These are phyloP conservation scores for Fraxinus anomala DNA, from an alignment of 257 asterid species.

Conservation along the genomic window DNA sequence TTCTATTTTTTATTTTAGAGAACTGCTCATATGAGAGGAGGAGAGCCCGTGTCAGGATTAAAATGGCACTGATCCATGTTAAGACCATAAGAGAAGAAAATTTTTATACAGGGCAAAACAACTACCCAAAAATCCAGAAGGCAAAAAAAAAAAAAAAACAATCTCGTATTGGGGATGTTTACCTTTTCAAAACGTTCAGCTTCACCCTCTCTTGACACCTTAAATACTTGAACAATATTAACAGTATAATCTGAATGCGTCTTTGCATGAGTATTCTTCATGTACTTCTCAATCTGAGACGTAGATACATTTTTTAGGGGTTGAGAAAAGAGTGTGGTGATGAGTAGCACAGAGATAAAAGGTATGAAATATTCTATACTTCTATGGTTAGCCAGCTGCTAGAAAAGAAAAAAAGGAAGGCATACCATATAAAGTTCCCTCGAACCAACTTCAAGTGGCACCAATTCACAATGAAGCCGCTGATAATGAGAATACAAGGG, in stretches of 20 bases:
- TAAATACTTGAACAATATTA: conserved; percentile 71
- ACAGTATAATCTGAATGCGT: conserved; percentile 72
- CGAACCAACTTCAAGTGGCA: conserved; percentile 65
- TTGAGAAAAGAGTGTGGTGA: conserved; percentile 6
- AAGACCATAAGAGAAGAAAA: neutral
- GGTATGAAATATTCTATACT: conserved; percentile 1
- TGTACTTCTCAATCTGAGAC: conserved; percentile 70
- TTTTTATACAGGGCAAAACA: neutral
- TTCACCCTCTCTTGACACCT: conserved; percentile 82
- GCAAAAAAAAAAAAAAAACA: neutral
- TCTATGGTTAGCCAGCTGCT: conserved; percentile 1
- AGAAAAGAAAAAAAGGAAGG: neutral
- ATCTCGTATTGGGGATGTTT: conserved; percentile 7
- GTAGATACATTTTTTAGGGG: conserved; percentile 19
- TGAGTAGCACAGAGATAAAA: neutral
- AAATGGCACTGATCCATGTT: conserved; percentile 6
- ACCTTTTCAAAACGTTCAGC: conserved; percentile 72
- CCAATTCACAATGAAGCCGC: conserved; percentile 75
- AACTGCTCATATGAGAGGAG: conserved; percentile 49
- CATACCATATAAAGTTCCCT: conserved; percentile 66
- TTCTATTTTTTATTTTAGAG: conserved; percentile 59
- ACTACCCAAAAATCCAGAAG: neutral
- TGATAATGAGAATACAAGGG: conserved; percentile 76
- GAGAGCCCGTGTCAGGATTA: conserved; percentile 22
- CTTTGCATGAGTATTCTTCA: conserved; percentile 88